phyloP scores from a whole-genome alignment of 2,329 filamentous ascomycete genomes.

The Aspergillus fischeri region DNA sequence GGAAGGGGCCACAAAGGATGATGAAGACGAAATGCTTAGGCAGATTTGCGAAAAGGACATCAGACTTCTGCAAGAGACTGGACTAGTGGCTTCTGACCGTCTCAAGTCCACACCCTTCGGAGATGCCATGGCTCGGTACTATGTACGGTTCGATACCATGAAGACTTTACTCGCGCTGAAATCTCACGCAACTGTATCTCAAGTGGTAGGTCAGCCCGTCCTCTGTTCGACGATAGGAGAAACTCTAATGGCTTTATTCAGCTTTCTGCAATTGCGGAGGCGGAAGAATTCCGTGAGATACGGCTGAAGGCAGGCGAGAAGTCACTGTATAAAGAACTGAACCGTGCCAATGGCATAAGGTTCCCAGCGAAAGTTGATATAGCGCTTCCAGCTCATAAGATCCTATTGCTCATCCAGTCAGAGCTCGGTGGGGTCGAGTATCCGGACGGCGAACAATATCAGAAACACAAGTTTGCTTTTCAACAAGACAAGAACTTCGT shows the following conservation, averaged over 20 bases:
- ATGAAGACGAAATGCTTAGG: constrained; percentile 62
- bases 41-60: constrained; percentile 69
- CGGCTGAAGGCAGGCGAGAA: constrained; percentile 69
- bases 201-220: constrained; percentile 56
- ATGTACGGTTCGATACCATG: constrained; percentile 77
- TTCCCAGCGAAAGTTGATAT: constrained; percentile 68
- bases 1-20: constrained; percentile 45
- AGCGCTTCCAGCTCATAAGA: constrained; percentile 65
- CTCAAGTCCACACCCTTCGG: constrained; percentile 69
- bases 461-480: constrained; percentile 54
- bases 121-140: constrained; percentile 77
- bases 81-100: constrained; percentile 51
- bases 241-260: constrained; percentile 31
- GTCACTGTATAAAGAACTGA: constrained; percentile 65
- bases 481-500: constrained; percentile 59
- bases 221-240: background rate
- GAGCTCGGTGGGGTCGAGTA: constrained; percentile 65
- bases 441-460: constrained; percentile 55
- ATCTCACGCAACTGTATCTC: constrained; percentile 57
- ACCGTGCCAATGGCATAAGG: constrained; percentile 63
- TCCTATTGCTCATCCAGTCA: constrained; percentile 72
- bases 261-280: constrained; percentile 64
- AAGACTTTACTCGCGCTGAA: constrained; percentile 61
- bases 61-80: constrained; percentile 56
- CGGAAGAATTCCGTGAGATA: constrained; percentile 68